Base-by-base conservation (phyloP, 2,329 filamentous ascomycete species). In the Pseudogymnoascus sp. region DNA sequence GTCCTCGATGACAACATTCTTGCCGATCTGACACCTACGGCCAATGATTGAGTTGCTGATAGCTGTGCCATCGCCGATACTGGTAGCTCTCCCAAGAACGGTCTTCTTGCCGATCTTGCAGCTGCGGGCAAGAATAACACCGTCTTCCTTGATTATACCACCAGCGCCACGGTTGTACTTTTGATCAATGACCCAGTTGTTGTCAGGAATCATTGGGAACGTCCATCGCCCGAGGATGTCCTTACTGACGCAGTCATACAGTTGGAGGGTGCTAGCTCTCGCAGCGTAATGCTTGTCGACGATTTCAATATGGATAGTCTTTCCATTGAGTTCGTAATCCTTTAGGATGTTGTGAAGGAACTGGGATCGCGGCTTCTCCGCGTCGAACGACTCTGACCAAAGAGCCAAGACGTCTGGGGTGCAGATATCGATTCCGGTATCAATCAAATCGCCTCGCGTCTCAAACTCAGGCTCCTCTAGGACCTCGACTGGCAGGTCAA, bases 381-480 rank as follows among this genome's bases (percentile, higher is more conserved):
- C 97, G 74, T 99, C 93, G 70, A 97, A 99, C 72, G 92, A 96
- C 76, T 99, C 94, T 7, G 92, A 94, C 91, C 94, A 99, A 63
- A 97, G 78, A 6, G 92, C 92, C 47, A 97, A 82, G 7, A 97
- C 92, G 72, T 97, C 94, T 0, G 93, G 92, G 0, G 94, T 97
- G 76, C 93, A 97, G 67, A 99, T 97, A 73, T 99, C 94, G 71
- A 99, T 94, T 61, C 91, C 90, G 69, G 91, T 92, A 75, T 99
- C 94, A 66, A 97, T 89, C 64, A 99, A 78, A 75, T 99, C 93
- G 67, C 89, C 85, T 69, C 95, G 91, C 60, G 96, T 83, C 73
- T 96, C 90, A 23, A 60, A 38, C 50, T 78, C 77, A 67, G 89
- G 81, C 59, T 84, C 81, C 61, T 88, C 85, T 16, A 96, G 78